phyloP scores from a whole-genome alignment of 495 filamentous ascomycete genomes.

The Tuber melanosporum region DNA sequence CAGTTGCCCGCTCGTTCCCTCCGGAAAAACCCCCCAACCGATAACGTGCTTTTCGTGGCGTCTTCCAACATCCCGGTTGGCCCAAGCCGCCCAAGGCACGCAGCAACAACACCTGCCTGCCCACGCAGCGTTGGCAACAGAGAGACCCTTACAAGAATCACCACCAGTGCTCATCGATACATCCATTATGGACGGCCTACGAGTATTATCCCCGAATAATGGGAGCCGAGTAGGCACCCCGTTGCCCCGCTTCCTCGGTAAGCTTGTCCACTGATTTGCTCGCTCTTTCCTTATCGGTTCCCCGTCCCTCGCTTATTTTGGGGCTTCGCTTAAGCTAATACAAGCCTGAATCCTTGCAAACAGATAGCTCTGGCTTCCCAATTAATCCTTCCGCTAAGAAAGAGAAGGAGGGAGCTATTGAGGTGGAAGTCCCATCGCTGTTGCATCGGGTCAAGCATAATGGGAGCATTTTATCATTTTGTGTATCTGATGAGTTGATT shows the following conservation, averaged over 20 bases:
- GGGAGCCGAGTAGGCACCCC: constrained; percentile 24
- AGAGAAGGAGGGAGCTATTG: not conserved
- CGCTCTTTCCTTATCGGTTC: no score
- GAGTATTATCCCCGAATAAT: constrained; percentile 1
- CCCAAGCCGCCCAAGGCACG: not conserved
- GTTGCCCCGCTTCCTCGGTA: constrained; percentile 29
- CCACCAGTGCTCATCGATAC: not conserved
- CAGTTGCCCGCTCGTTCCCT: not conserved
- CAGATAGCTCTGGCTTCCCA: constrained; percentile 23
- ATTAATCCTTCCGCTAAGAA: not conserved
- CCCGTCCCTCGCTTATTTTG: not conserved
- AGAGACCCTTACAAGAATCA: not conserved
- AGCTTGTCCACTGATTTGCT: not conserved
- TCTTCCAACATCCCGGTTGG: constrained; percentile 30
- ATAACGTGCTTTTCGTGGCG: constrained; percentile 28
- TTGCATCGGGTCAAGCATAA: constrained; percentile 64
- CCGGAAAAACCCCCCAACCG: not conserved
- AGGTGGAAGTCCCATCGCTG: constrained; percentile 47
- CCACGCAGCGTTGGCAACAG: constrained; percentile 6
- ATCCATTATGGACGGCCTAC: not conserved
- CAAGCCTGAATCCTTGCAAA: constrained; percentile 5
- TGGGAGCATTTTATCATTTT: constrained; percentile 66
- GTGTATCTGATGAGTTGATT: constrained; percentile 56
- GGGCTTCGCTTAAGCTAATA: constrained; percentile 3
- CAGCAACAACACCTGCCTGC: constrained; percentile 6